Conservation (phyloP, 148 eudicot genomes). For the Selenicereus undatus region DNA sequence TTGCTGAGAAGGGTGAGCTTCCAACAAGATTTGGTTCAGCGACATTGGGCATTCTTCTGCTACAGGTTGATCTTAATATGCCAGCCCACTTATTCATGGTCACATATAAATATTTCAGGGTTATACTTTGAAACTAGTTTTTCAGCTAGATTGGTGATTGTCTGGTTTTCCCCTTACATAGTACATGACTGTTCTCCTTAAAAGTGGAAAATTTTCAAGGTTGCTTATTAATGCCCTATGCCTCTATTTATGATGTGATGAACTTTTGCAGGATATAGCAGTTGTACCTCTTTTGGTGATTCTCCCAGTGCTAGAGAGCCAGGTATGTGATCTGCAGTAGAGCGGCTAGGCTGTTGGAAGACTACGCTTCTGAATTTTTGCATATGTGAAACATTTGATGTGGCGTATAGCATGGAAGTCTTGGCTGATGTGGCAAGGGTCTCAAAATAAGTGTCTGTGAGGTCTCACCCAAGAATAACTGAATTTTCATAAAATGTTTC, state of each 20-base stretch:
- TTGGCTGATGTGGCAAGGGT: too few species aligned
- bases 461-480: too few species aligned
- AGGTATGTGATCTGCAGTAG: constrained; percentile 42
- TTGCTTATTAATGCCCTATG: background rate
- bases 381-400: too few species aligned
- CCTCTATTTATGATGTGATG: constrained; percentile 11
- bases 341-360: background rate
- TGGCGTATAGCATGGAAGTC: too few species aligned
- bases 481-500: too few species aligned
- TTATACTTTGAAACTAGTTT: background rate
- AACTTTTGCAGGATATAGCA: constrained; percentile 88
- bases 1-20: constrained; percentile 98
- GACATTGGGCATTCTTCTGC: constrained; percentile 87
- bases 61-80: constrained; percentile 54
- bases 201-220: background rate
- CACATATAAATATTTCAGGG: background rate
- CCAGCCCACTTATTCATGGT: constrained; percentile 16
- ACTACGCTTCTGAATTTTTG: too few species aligned
- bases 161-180: background rate
- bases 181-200: background rate
- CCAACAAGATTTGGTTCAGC: constrained; percentile 97
- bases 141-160: background rate
- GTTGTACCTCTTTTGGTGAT: constrained; percentile 98
- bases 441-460: too few species aligned
- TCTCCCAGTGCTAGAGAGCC: constrained; percentile 95